Base-by-base conservation (phyloP, 345 rosid genomes). In the Linum tenue region DNA sequence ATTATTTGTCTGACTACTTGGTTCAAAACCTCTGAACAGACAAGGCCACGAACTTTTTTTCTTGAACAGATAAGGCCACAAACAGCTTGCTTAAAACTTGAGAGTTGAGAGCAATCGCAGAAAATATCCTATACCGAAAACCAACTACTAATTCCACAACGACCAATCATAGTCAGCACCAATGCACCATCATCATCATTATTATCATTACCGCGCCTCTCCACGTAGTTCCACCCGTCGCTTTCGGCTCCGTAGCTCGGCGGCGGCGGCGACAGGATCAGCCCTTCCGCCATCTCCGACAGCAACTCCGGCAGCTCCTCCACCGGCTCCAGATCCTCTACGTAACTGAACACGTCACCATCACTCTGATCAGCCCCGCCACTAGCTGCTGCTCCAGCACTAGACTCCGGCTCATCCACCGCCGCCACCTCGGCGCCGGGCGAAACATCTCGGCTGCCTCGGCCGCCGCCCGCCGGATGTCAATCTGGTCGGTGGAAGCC, bases 391-490 rank as follows among this genome's bases (percentile, higher is more conserved):
- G n/a, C n/a, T n/a, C n/a, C n/a, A n/a, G n/a, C n/a, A n/a, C n/a
- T n/a, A n/a, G n/a, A n/a, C n/a, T n/a, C n/a, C n/a, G n/a, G n/a
- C n/a, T n/a, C n/a, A n/a, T n/a, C n/a, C n/a, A n/a, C n/a, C n/a
- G 31, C 31, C 31, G 31, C 31, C 31, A 1, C 31, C 31, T 22
- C 31, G 31, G 31, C 31, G 31, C 31, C 83, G 76, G 63, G 35
- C 35, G 48, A 31, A 74, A 85, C 60, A 73, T 74, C 71, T 69
- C 79, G 0, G 90, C 88, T 0, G 88, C 95, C 73, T 80, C 85
- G 0, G 84, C 86, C 1, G 91, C 98, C 0, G 92, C 86, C 81
- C 70, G 78, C 65, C 86, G 89, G 5, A 89, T 89, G 17, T 87
- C 96, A 72, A 82, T 87, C 0, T 86, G 69, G 38, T 82, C 83